phyloP scores from a whole-genome alignment of 2,329 filamentous ascomycete species.

The Exophiala alcalophila region DNA sequence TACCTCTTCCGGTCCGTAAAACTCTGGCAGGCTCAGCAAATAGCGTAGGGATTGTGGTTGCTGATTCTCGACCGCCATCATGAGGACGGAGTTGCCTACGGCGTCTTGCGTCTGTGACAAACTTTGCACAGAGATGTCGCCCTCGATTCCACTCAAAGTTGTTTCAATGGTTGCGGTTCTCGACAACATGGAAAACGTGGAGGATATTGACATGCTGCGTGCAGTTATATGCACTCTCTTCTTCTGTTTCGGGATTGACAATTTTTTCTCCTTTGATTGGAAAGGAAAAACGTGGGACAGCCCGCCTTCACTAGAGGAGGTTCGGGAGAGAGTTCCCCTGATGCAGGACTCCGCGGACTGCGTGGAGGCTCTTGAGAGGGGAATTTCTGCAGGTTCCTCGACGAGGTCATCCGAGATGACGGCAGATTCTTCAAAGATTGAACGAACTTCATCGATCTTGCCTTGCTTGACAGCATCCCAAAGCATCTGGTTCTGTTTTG shows the following conservation, averaged over 20 bases:
- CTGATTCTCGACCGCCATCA: conserved; percentile 78
- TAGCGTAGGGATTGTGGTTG: conserved; percentile 73
- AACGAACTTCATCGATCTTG: conserved; percentile 69
- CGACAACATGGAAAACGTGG: conserved; percentile 78
- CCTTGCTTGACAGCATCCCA: conserved; percentile 86
- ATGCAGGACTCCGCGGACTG: conserved; percentile 24
- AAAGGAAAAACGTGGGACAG: conserved; percentile 91
- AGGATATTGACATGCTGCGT: conserved; percentile 81
- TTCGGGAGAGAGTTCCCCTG: conserved; percentile 31
- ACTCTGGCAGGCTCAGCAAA: conserved; percentile 70
- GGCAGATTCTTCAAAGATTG: conserved; percentile 72
- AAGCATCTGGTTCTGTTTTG: conserved; percentile 76
- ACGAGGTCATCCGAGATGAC: conserved; percentile 45
- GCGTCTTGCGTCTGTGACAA: conserved; percentile 56
- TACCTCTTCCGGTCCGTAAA: conserved; percentile 68
- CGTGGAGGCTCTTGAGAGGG: conserved; percentile 26
- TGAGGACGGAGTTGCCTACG: conserved; percentile 77
- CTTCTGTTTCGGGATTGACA: conserved; percentile 38
- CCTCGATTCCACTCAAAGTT: conserved; percentile 69
- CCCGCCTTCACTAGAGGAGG: conserved; percentile 43
- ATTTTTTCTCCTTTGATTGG: conserved; percentile 53
- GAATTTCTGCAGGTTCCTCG: conserved; percentile 39
- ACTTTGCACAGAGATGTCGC: conserved; percentile 77
- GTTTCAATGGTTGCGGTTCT: conserved; percentile 75
- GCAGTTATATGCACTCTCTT: conserved; percentile 90